These are phyloP conservation scores for Haplosporangium sp. DNA, from an alignment of 371 early-diverging fungal genomes.

Conservation along the genomic window DNA sequence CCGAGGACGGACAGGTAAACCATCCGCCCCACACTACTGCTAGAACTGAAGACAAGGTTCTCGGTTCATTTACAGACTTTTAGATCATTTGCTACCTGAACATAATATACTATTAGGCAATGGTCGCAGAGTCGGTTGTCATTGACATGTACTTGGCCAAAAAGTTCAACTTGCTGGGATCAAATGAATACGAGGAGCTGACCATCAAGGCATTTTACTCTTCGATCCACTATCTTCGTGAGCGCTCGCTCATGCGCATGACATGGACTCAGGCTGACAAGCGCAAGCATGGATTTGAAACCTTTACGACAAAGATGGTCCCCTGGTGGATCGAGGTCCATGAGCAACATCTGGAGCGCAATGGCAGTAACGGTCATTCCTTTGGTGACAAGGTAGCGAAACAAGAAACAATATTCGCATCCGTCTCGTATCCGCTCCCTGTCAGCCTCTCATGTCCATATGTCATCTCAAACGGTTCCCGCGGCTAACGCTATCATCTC, in stretches of 20 bases:
- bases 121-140: conserved; percentile 17
- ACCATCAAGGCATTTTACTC: conserved; percentile 24
- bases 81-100: background rate
- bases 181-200: conserved; percentile 17
- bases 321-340: conserved; percentile 22
- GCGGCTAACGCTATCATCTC: no score
- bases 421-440: no score
- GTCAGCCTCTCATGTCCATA: no score
- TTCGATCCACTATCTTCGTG: conserved; percentile 23
- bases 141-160: conserved; percentile 22
- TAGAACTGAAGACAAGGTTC: background rate
- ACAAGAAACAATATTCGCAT: background rate
- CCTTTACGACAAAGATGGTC: background rate
- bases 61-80: background rate
- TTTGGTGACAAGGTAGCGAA: conserved; percentile 24
- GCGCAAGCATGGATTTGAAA: conserved; percentile 19
- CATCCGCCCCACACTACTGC: background rate
- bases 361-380: conserved; percentile 29
- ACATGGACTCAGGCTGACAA: conserved; percentile 26
- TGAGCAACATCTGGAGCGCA: conserved; percentile 20
- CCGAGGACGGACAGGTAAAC: background rate
- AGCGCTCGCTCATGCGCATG: conserved; percentile 10
- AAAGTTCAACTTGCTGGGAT: conserved; percentile 16
- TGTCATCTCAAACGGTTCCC: no score
- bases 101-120: background rate